Conservation (phyloP, 1,139 yeast species). For the Meyerozyma smithsonii region DNA sequence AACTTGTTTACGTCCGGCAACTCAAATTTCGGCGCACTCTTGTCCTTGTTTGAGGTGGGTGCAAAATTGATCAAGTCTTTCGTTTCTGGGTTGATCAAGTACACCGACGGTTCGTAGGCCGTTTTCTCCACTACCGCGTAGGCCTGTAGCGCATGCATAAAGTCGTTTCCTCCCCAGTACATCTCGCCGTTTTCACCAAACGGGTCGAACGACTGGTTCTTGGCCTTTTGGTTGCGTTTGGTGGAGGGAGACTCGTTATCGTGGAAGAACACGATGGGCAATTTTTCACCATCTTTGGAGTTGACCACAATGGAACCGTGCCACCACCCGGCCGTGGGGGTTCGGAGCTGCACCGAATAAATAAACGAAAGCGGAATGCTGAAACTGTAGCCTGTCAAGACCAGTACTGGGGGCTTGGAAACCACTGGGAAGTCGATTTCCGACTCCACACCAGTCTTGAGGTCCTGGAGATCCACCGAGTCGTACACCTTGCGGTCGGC, state of each 20-base stretch:
- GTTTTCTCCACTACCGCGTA: slow-evolving; percentile 64
- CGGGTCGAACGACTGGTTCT: slow-evolving; percentile 68
- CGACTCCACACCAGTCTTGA: slow-evolving; percentile 12
- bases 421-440: slow-evolving; percentile 26
- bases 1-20: slow-evolving; percentile 39
- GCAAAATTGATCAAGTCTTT: slow-evolving; percentile 76
- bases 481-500: slow-evolving; percentile 49
- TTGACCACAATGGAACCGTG: slow-evolving; percentile 79
- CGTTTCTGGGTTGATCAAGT: slow-evolving; percentile 73
- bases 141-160: slow-evolving; percentile 49
- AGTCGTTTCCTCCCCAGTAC: slow-evolving; percentile 91
- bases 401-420: slow-evolving; percentile 47
- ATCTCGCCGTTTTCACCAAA: slow-evolving; percentile 59
- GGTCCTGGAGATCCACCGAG: slow-evolving; percentile 46
- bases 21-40: slow-evolving; percentile 20
- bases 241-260: slow-evolving; percentile 84
- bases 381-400: slow-evolving; percentile 62
- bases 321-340: slow-evolving; percentile 88
- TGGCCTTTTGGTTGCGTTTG: slow-evolving; percentile 49
- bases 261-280: slow-evolving; percentile 87
- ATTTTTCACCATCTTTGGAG: slow-evolving; percentile 60
- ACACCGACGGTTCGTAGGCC: slow-evolving; percentile 65
- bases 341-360: slow-evolving; percentile 77
- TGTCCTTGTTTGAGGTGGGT: slow-evolving; percentile 41
- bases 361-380: slow-evolving; percentile 54